phyloP scores from a whole-genome alignment of 495 filamentous ascomycete genomes.

The Penicillium verhagenii region DNA sequence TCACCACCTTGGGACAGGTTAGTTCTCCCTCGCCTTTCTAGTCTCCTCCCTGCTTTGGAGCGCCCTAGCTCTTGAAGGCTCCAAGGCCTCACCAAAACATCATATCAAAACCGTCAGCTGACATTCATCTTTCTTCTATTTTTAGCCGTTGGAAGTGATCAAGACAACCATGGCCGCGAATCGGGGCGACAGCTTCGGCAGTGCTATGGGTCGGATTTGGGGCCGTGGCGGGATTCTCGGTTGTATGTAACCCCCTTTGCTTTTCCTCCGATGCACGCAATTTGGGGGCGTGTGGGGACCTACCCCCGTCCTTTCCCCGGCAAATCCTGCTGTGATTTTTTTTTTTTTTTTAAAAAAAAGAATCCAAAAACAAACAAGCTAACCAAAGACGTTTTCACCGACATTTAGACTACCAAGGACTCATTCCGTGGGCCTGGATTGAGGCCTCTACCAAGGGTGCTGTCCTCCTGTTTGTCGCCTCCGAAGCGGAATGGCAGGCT shows the following conservation, averaged over 20 bases:
- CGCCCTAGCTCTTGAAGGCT: background rate
- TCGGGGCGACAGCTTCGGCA: constrained; percentile 79
- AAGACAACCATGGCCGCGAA: constrained; percentile 99
- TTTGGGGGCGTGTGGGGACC: constrained; percentile 18
- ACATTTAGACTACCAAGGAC: constrained; percentile 89
- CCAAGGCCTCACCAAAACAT: no score
- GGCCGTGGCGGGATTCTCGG: constrained; percentile 88
- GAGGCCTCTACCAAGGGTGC: constrained; percentile 99
- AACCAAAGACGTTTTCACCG: constrained; percentile 10
- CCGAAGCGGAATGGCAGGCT: constrained; percentile 94
- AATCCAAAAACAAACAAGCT: constrained; percentile 12
- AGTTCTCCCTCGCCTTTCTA: constrained; percentile 1
- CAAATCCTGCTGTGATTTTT: background rate
- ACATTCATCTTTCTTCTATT: constrained; percentile 4
- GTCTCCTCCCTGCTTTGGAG: background rate
- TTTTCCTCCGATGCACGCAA: constrained; percentile 22
- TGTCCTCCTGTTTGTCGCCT: constrained; percentile 97
- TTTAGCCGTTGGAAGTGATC: constrained; percentile 89
- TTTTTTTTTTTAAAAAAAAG: no score
- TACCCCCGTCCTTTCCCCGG: background rate
- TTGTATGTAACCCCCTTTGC: constrained; percentile 64
- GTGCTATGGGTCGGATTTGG: constrained; percentile 86
- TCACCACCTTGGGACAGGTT: constrained; percentile 85
- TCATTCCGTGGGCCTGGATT: constrained; percentile 99
- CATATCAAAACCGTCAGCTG: constrained; percentile 17